phyloP scores from a whole-genome alignment of 2,329 filamentous ascomycete species.

The Ilyonectria robusta region DNA sequence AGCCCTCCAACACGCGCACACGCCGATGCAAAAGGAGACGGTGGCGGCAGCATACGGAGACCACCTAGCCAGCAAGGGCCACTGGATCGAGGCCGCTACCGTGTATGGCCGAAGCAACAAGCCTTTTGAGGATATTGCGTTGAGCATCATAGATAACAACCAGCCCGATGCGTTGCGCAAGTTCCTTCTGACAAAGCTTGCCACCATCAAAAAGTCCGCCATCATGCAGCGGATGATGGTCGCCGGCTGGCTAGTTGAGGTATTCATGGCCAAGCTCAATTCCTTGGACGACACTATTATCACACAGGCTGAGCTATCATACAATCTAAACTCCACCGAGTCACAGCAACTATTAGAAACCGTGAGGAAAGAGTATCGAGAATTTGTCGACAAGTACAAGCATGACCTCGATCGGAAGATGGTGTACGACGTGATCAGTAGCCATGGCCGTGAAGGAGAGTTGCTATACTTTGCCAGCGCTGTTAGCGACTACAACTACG shows the following conservation, averaged over 20 bases:
- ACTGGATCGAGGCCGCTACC: slow-evolving; percentile 87
- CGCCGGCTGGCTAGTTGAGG: slow-evolving; percentile 92
- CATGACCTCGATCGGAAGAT: slow-evolving; percentile 90
- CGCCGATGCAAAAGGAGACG: slow-evolving; percentile 85
- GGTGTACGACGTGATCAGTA: slow-evolving; percentile 95
- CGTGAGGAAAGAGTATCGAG: slow-evolving; percentile 85
- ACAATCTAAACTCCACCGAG: slow-evolving; percentile 78
- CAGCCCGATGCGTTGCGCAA: slow-evolving; percentile 92
- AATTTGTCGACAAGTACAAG: slow-evolving; percentile 90
- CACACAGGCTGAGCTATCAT: slow-evolving; percentile 85
- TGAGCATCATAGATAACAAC: slow-evolving; percentile 89
- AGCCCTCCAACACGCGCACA: slow-evolving; percentile 88
- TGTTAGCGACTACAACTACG: slow-evolving; percentile 93
- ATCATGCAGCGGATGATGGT: slow-evolving; percentile 97
- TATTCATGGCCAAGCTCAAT: slow-evolving; percentile 98
- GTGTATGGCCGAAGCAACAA: slow-evolving; percentile 97
- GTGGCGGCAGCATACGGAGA: slow-evolving; percentile 95
- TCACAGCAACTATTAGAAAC: slow-evolving; percentile 79
- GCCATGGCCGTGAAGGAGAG: slow-evolving; percentile 94
- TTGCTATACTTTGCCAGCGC: slow-evolving; percentile 91
- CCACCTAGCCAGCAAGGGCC: slow-evolving; percentile 84
- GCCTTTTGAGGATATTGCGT: slow-evolving; percentile 94
- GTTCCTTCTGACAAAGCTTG: slow-evolving; percentile 89
- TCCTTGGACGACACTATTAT: slow-evolving; percentile 94
- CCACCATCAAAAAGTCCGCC: slow-evolving; percentile 83